phyloP scores from a whole-genome alignment of 2,329 filamentous ascomycete genomes.

The Fusarium penzigii region DNA sequence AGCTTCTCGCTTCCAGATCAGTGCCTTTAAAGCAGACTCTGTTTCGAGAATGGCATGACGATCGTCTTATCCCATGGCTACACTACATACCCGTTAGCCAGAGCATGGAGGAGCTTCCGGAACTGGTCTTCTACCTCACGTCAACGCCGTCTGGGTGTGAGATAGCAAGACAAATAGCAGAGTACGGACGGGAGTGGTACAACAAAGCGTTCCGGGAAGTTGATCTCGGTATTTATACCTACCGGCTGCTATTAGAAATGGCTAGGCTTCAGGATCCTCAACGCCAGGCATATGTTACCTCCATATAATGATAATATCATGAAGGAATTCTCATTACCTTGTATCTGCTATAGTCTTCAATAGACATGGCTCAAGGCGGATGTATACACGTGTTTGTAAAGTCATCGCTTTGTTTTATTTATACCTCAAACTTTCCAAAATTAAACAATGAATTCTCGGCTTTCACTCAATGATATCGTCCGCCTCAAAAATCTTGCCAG shows the following conservation, averaged over 20 bases:
- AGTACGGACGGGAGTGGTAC: slow-evolving; percentile 57
- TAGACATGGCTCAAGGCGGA: no score
- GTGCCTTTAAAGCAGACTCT: slow-evolving; percentile 54
- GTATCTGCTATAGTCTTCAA: no score
- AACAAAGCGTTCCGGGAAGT: slow-evolving; percentile 53
- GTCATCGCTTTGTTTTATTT: no score
- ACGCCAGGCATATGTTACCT: no score
- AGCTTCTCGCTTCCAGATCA: slow-evolving; percentile 48
- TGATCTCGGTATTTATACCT: slow-evolving; percentile 62
- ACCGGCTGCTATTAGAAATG: slow-evolving; percentile 61
- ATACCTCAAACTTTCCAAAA: no score
- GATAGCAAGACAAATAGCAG: slow-evolving; percentile 52
- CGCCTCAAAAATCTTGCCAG: neutral
- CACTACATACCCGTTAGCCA: slow-evolving; percentile 57
- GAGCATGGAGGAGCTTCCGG: slow-evolving; percentile 52
- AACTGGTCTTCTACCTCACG: slow-evolving; percentile 49
- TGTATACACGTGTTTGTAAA: no score
- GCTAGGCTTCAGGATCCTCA: slow-evolving; percentile 41
- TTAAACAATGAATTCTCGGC: no score
- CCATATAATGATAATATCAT: no score
- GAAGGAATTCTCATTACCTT: no score
- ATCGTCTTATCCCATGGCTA: slow-evolving; percentile 55
- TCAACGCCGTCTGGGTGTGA: slow-evolving; percentile 46
- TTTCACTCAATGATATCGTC: no score
- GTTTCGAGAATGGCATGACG: slow-evolving; percentile 59